Evolutionary conservation across 352 stramenopile genomes (phyloP), one percentile per base, ranked within the genome.

Genomic region (Pythium apleroticum): DNA sequence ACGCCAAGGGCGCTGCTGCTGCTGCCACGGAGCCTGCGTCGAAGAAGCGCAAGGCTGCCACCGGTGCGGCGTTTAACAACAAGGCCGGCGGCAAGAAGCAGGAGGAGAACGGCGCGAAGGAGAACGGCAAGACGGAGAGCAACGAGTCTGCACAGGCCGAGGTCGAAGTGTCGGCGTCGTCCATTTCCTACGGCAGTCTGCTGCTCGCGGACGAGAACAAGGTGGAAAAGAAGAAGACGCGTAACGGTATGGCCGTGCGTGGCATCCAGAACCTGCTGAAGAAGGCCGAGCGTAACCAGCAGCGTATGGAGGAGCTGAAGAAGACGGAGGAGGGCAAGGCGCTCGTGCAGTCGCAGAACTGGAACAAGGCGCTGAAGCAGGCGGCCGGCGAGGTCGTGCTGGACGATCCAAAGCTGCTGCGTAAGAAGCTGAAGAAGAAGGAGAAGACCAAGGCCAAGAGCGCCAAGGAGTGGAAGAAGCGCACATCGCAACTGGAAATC

Each of bases 391-490:
- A 88, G 49, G 65, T 81, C 12, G 75, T 93, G 46, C 62, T 90
- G 70, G 81, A 93, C 67, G 84, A 93, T 57, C 84, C 84, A 19
- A 91, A 91, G 71, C 58, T 93, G 65, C 70, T 93, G 56, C 78
- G 81, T 37, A 83, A 83, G 39, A 91, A 93, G 69, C 74, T 93
- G 4, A 93, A 93, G 71, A 91, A 90, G 74, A 93, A 93, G 74
- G 81, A 90, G 62, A 93, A 93, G 68, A 46, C 73, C 20, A 91
- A 91, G 71, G 66, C 80, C 12, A 93, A 91, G 78, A 93, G 84
- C 50, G 56, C 72, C 46, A 93, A 93, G 71, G 79, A 91, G 62
- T 93, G 84, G 75, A 88, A 89, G 77, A 79, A 90, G 62, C 80
- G 80, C 48, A 80, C 73, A 17, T 61, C 78, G 31, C 73, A 81